phyloP scores from a whole-genome alignment of 2,329 filamentous ascomycete species.

The Arthrobotrys pseudoclavata region DNA sequence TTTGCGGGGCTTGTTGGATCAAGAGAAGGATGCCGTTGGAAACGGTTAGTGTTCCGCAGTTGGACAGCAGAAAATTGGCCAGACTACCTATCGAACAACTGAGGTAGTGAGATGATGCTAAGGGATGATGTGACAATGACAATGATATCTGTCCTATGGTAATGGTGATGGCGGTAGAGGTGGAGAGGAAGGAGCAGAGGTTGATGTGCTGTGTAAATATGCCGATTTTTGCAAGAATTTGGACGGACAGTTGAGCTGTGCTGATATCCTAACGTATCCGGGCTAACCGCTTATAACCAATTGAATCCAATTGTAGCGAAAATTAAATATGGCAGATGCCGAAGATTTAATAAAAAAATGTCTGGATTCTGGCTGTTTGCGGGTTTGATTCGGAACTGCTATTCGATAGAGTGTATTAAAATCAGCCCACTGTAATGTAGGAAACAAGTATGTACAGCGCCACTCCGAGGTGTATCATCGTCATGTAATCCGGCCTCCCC shows the following conservation, averaged over 20 bases:
- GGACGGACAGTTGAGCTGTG: neutral
- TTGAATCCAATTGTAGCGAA: neutral
- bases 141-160: neutral
- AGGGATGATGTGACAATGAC: slow-evolving; percentile 23
- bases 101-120: no score
- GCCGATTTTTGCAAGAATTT: slow-evolving; percentile 31
- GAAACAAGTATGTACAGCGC: slow-evolving; percentile 5
- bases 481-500: slow-evolving; percentile 11
- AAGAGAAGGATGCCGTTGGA: slow-evolving; percentile 11
- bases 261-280: slow-evolving; percentile 39
- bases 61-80: neutral
- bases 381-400: no score
- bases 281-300: slow-evolving; percentile 4
- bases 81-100: neutral
- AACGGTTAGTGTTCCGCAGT: neutral
- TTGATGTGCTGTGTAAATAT: neutral
- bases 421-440: slow-evolving; percentile 17
- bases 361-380: neutral
- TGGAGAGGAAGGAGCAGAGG: neutral
- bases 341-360: neutral
- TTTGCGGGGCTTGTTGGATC: slow-evolving; percentile 10
- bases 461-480: slow-evolving; percentile 20
- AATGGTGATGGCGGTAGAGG: neutral
- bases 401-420: slow-evolving; percentile 6
- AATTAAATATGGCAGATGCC: neutral